phyloP scores from a whole-genome alignment of 495 filamentous ascomycete genomes.

The Talaromyces nanjingensis region DNA sequence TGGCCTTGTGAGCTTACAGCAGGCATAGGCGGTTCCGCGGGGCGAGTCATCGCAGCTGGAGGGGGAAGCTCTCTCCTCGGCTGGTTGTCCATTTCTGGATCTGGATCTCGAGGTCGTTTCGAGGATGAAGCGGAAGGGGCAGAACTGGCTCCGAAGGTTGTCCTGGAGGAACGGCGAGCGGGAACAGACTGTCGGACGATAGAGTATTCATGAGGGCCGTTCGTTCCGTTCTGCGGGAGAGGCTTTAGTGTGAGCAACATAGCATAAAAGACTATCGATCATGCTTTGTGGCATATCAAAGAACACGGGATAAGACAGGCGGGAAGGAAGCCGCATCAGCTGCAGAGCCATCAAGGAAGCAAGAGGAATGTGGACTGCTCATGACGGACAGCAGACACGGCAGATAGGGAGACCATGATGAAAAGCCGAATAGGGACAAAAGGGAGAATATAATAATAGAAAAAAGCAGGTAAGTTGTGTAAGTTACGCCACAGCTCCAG shows the following conservation, averaged over 20 bases:
- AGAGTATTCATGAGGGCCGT: constrained; percentile 35
- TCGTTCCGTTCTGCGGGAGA: constrained; percentile 30
- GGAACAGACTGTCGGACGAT: constrained; percentile 24
- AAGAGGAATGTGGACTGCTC: background rate
- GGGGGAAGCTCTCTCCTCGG: constrained; percentile 31
- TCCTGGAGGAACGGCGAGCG: constrained; percentile 25
- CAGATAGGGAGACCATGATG: background rate
- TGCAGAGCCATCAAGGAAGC: background rate
- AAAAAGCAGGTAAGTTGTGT: background rate
- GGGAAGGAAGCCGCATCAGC: background rate
- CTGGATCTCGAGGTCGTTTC: constrained; percentile 14
- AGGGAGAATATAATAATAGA: background rate
- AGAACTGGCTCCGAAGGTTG: constrained; percentile 11
- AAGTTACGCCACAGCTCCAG: background rate
- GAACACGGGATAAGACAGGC: background rate
- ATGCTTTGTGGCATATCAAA: background rate
- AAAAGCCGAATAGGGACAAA: background rate
- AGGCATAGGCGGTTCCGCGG: constrained; percentile 25
- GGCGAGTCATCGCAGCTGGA: constrained; percentile 28
- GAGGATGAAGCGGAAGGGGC: constrained; percentile 15
- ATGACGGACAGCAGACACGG: background rate
- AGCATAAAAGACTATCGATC: background rate
- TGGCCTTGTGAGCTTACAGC: constrained; percentile 30
- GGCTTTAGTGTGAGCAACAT: constrained; percentile 40
- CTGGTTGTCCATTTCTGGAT: constrained; percentile 27